Percentiles rank a stretch among this genome's conserved stretches.
These are phyloP conservation scores for Seiridium unicorne DNA, from an alignment of 2,329 filamentous ascomycete species.

Conservation along the genomic window DNA sequence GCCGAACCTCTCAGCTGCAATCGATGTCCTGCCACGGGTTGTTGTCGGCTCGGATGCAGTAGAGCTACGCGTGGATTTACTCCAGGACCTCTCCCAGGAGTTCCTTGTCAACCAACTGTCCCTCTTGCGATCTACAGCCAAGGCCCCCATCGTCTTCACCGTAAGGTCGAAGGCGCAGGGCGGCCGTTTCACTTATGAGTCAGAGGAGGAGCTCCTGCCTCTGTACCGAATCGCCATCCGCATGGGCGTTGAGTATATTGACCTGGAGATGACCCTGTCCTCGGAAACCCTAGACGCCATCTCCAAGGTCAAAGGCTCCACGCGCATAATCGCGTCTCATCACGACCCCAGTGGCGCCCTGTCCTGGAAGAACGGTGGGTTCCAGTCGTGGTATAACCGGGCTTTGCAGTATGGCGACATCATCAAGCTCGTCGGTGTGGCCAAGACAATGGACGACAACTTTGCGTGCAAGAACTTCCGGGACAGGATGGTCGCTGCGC, in stretches of 20 bases:
- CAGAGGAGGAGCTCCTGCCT: constrained; percentile 65
- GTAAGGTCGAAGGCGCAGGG: constrained; percentile 83
- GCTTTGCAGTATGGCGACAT: constrained; percentile 88
- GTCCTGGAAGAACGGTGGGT: constrained; percentile 90
- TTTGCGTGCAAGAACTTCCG: constrained; percentile 82
- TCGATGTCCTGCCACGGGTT: constrained; percentile 66
- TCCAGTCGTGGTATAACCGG: constrained; percentile 86
- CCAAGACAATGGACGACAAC: constrained; percentile 77
- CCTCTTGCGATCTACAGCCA: constrained; percentile 68
- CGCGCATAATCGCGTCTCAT: constrained; percentile 90
- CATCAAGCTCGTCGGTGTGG: constrained; percentile 89
- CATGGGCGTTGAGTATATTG: constrained; percentile 87
- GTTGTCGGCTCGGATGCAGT: constrained; percentile 88
- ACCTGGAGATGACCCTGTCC: constrained; percentile 86
- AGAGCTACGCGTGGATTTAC: constrained; percentile 87
- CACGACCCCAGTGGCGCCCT: constrained; percentile 79
- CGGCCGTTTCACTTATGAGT: constrained; percentile 80
- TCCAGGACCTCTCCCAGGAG: constrained; percentile 73
- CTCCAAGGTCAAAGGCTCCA: constrained; percentile 63
- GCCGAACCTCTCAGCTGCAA: constrained; percentile 65
- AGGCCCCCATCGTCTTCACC: constrained; percentile 87
- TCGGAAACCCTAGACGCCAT: constrained; percentile 71
- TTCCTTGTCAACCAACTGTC: constrained; percentile 82
- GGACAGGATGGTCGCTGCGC: constrained; percentile 66
- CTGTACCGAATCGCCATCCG: constrained; percentile 79